phyloP scores from a whole-genome alignment of 1,284 basidiomycete genomes.

The Cryptococcus deneoformans region DNA sequence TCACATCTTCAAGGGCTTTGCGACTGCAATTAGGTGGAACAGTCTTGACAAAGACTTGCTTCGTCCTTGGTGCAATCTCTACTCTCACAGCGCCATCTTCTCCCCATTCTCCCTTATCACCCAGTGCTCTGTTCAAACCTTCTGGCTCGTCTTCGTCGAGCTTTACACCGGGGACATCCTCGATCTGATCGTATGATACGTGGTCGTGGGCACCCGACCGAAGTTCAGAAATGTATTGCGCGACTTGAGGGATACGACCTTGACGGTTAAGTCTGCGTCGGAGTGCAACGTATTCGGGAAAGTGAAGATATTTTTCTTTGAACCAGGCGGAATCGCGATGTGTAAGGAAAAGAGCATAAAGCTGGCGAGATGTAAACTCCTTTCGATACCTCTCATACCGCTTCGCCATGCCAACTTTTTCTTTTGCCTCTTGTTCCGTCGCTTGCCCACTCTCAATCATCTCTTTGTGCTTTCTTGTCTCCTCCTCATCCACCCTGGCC shows the following conservation, averaged over 20 bases:
- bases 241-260: constrained; percentile 71
- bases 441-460: constrained; percentile 21
- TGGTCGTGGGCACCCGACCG: constrained; percentile 80
- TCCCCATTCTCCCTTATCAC: constrained; percentile 55
- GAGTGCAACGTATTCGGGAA: constrained; percentile 63
- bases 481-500: constrained; percentile 50
- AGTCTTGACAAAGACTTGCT: constrained; percentile 89
- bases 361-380: constrained; percentile 65
- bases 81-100: constrained; percentile 53
- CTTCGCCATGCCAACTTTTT: constrained; percentile 56
- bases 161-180: constrained; percentile 6
- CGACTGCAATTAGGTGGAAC: constrained; percentile 87
- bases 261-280: constrained; percentile 73
- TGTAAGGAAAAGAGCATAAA: constrained; percentile 87
- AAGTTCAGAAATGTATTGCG: constrained; percentile 70
- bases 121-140: constrained; percentile 31
- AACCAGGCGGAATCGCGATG: constrained; percentile 92
- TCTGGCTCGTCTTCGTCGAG: constrained; percentile 29
- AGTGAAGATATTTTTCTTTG: constrained; percentile 83
- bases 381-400: constrained; percentile 91
- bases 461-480: constrained; percentile 26
- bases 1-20: constrained; percentile 79
- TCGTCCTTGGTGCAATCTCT: constrained; percentile 70
- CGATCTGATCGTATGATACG: constrained; percentile 44
- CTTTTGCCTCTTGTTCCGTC: constrained; percentile 56